These are phyloP conservation scores for Pyrenochaeta sp. DNA, from an alignment of 2,329 filamentous ascomycete species.

Conservation along the genomic window DNA sequence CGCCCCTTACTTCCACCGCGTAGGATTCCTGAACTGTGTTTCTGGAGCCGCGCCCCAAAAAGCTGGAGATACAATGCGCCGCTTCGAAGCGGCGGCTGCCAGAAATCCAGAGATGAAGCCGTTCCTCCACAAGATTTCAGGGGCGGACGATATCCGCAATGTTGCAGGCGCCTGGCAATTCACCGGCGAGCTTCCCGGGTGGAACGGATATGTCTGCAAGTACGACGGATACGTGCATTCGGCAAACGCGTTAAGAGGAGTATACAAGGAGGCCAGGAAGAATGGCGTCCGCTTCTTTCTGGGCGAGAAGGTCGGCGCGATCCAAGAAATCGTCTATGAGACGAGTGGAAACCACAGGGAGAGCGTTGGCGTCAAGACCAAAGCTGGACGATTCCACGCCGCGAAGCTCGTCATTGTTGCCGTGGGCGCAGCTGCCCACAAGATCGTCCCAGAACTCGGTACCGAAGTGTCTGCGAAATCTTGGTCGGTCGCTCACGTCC, in stretches of 20 bases:
- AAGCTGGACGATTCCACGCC: conserved; percentile 47
- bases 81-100: conserved; percentile 51
- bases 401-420: conserved; percentile 58
- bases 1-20: conserved; percentile 61
- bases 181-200: conserved; percentile 57
- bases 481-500: conserved; percentile 67
- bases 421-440: conserved; percentile 59
- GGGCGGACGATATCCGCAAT: conserved; percentile 51
- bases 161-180: conserved; percentile 54
- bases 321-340: conserved; percentile 52
- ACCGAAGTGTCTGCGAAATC: conserved; percentile 62
- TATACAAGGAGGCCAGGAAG: conserved; percentile 54
- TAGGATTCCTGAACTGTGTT: conserved; percentile 60
- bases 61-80: conserved; percentile 56
- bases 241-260: conserved; percentile 58
- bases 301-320: conserved; percentile 50
- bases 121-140: conserved; percentile 33
- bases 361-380: conserved; percentile 48
- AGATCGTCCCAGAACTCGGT: conserved; percentile 59
- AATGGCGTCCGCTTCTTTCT: conserved; percentile 55
- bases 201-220: conserved; percentile 66
- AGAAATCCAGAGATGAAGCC: conserved; percentile 51
- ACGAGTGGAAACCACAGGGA: conserved; percentile 25
- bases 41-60: conserved; percentile 58
- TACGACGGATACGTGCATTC: conserved; percentile 66